These are phyloP conservation scores for Xylaria hypoxylon DNA, from an alignment of 2,329 filamentous ascomycete genomes.

Conservation along the genomic window DNA sequence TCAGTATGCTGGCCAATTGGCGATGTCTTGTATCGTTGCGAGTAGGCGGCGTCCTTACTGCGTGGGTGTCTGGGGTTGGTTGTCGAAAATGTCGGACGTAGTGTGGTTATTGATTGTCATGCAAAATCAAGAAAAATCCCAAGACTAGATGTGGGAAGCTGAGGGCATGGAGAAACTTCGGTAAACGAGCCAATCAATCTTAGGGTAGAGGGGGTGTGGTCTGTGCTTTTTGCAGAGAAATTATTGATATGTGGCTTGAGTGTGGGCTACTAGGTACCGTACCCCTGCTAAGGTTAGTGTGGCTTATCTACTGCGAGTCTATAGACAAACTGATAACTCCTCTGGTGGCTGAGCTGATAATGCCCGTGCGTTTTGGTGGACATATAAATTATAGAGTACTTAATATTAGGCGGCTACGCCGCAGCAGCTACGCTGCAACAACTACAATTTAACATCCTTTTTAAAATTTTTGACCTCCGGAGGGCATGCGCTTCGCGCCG, in stretches of 20 bases:
- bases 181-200: slow-evolving; percentile 50
- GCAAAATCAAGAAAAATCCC: slow-evolving; percentile 47
- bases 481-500: no score
- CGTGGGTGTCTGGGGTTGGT: slow-evolving; percentile 44
- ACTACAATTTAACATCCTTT: no score
- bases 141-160: slow-evolving; percentile 46
- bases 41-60: slow-evolving; percentile 43
- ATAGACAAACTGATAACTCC: no score
- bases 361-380: no score
- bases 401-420: no score
- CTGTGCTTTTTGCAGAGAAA: slow-evolving; percentile 33
- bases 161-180: slow-evolving; percentile 47
- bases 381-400: no score
- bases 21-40: slow-evolving; percentile 20
- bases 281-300: not conserved
- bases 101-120: slow-evolving; percentile 46
- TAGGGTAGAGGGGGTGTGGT: slow-evolving; percentile 42
- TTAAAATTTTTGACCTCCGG: no score
- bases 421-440: no score
- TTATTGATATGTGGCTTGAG: slow-evolving; percentile 21
- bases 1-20: slow-evolving; percentile 29
- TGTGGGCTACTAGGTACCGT: not conserved
- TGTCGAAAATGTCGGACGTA: slow-evolving; percentile 46
- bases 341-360: no score
- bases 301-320: not conserved